phyloP scores from a whole-genome alignment of 768 basidiomycete species.

The Tricholoma furcatifolium region DNA sequence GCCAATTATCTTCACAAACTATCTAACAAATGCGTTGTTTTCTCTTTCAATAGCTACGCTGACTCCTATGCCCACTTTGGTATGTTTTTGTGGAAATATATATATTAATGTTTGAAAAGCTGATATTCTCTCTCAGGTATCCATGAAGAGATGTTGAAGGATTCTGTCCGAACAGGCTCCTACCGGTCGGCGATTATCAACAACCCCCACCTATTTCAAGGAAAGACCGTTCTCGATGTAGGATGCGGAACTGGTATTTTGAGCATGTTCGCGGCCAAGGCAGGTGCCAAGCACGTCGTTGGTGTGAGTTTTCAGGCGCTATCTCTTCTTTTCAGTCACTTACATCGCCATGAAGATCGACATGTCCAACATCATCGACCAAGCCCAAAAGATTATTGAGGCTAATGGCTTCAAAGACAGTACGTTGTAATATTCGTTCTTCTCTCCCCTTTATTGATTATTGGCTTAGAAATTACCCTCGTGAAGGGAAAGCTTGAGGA shows the following conservation, averaged over 20 bases:
- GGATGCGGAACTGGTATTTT: constrained; percentile 98
- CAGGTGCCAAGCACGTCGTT: constrained; percentile 91
- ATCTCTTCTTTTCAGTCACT: background rate
- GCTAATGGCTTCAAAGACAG: constrained; percentile 96
- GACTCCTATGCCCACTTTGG: constrained; percentile 97
- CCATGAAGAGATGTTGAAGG: constrained; percentile 99
- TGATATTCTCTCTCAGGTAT: constrained; percentile 59
- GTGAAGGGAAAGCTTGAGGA: constrained; percentile 99
- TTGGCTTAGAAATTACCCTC: constrained; percentile 78
- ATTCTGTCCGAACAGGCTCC: constrained; percentile 89
- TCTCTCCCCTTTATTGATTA: constrained; percentile 4
- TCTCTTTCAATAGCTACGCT: constrained; percentile 67
- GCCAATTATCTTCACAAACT: constrained; percentile 24
- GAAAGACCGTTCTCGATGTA: constrained; percentile 95
- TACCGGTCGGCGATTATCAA: constrained; percentile 94
- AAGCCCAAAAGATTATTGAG: constrained; percentile 95
- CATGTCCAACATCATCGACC: constrained; percentile 99
- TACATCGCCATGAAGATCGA: constrained; percentile 67
- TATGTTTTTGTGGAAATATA: constrained; percentile 32
- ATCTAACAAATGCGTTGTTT: constrained; percentile 38
- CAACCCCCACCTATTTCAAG: constrained; percentile 94
- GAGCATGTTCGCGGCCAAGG: constrained; percentile 97
- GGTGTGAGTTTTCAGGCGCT: constrained; percentile 55
- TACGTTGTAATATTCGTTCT: constrained; percentile 36
- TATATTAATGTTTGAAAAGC: background rate